Conservation (phyloP, 768 basidiomycete species). For the Xerocomus potaroensis region DNA sequence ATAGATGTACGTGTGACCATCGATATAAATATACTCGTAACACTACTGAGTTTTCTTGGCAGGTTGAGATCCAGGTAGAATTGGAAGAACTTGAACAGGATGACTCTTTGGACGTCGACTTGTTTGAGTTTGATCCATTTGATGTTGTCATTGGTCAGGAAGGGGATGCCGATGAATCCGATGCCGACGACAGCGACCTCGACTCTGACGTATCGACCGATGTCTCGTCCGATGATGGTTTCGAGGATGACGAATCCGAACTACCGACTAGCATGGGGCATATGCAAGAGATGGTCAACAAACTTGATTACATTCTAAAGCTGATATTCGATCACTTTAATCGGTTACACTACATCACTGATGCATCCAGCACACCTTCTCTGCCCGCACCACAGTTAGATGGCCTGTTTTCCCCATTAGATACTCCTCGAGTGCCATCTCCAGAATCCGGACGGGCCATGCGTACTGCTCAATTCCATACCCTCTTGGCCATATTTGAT, state of each 20-base stretch:
- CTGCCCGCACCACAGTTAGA: not conserved
- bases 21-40: not conserved
- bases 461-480: constrained; percentile 69
- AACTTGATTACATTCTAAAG: constrained; percentile 84
- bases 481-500: constrained; percentile 91
- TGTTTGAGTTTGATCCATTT: constrained; percentile 83
- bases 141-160: constrained; percentile 81
- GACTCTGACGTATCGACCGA: constrained; percentile 61
- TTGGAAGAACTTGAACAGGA: constrained; percentile 84
- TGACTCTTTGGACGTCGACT: constrained; percentile 44
- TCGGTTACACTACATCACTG: constrained; percentile 35
- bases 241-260: constrained; percentile 37
- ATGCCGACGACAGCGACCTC: constrained; percentile 48
- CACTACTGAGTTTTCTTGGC: not conserved
- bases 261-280: constrained; percentile 54
- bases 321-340: constrained; percentile 85
- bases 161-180: constrained; percentile 53
- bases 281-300: constrained; percentile 84
- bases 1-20: constrained; percentile 70
- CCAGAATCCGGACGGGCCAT: constrained; percentile 36
- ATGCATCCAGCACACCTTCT: constrained; percentile 16
- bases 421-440: constrained; percentile 22
- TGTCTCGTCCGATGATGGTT: constrained; percentile 66
- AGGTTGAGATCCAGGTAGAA: constrained; percentile 98
- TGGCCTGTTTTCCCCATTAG: constrained; percentile 16